Base-by-base conservation (phyloP, 2,329 filamentous ascomycete genomes). In the Aspergillus melleus region DNA sequence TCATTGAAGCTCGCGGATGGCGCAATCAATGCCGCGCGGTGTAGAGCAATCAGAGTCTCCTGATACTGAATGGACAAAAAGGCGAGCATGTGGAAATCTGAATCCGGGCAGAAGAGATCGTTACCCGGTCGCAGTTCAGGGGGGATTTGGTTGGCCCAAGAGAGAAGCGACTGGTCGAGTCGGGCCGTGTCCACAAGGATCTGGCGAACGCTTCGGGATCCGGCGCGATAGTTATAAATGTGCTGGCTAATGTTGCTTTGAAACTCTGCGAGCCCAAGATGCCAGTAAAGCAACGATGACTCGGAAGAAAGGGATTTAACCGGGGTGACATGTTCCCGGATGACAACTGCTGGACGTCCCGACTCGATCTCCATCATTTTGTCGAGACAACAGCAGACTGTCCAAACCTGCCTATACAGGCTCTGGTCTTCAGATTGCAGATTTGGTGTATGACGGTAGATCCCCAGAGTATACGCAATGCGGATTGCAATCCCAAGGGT, bases 221-320 rank as follows among this genome's bases (percentile, higher is more conserved):
- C 42, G 4, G 55, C 16, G n/a, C 26, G 55, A 46, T 59, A 39
- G 24, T 49, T 62, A 44, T 64, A 64, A 3, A 64, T 47, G 30
- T 64, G 62, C 3, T 61, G 51, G 22, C 62, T 63, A 46, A 64
- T 64, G 22, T 36, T 60, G 6, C 61, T 58, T 49, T 63, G 61
- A n/a, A 61, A 64, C 10, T 50, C 24, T 0, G 58, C 60, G 0
- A 64, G 52, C 6, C 52, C 60, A 5, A 64, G 42, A 19, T 63
- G 61, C 62, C 62, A 64, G 0, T 36, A 36, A 10, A 62, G 46
- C 16, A 58, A 36, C 32, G 60, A 9, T n/a, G 54, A 16, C 44
- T 49, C 11, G 52, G 50, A 14, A n/a, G 12, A 8, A n/a, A 24
- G 6, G 52, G 16, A 12, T 32, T 52, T 16, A 36, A 47, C 10